Base-by-base conservation (phyloP, 176 grass and related monocot species). In the Aegilops longissima region DNA sequence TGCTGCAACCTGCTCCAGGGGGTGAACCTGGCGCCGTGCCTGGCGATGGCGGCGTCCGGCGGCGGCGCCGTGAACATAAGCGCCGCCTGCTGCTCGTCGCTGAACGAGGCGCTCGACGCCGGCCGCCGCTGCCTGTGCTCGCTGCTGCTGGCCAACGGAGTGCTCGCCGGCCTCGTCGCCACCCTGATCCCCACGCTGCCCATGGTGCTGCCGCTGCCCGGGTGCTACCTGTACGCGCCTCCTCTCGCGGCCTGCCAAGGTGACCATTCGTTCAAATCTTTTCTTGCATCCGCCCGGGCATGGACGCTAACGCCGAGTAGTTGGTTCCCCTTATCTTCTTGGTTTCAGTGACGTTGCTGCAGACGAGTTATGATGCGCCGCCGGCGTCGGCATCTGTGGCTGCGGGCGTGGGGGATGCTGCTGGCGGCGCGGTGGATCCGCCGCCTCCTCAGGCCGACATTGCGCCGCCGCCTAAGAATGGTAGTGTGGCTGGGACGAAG, bases 71-170 rank as follows among this genome's bases (percentile, higher is more conserved):
- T 76, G 44, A 88, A 88, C 80, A 83, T 88, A 51, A 88, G 73
- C 49, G 63, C 13, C 63, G 63, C 63, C 47, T 88, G 86, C 80
- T 88, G 86, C 86, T 42, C 73, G 25, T 83, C 80, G 49, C 86
- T 88, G 71, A 83, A 88, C 86, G 4, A 39, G 44, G 86, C 80
- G 23, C 42, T 88, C 12, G 86, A 88, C 80, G 86, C 86, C 33
- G 62, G 86, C 13, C 86, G 64, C 71, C 80, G 72, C 47, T 88
- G 79, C 80, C 47, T 83, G n/a, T 88, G 86, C 86, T 82, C 86
- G 71, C 45, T 88, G 61, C 79, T 83, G 29, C 86, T 82, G 79
- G 13, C 71, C 70, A 88, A 61, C 71, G 7, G 33, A 4, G 70
- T 88, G 61, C 61, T 83, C 61, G 86, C 72, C 11, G 44, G 79